Evolutionary conservation across 1,139 yeast genomes (phyloP).

Genomic region (Geotrichum aggregatum): DNA sequence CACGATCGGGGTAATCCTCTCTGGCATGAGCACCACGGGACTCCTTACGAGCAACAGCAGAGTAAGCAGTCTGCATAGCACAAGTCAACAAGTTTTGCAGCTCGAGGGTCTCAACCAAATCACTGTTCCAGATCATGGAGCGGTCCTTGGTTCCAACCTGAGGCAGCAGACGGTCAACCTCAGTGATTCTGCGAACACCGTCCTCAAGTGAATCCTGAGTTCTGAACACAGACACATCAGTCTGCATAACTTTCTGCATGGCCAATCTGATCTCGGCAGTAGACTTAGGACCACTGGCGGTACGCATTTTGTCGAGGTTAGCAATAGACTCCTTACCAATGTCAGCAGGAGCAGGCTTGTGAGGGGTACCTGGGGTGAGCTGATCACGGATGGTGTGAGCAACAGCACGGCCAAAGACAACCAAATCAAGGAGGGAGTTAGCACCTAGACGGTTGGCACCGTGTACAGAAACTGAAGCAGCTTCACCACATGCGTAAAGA

Average conservation of each 20-base stretch:
- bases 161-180: conserved; percentile 68
- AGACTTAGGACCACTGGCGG: conserved; percentile 70
- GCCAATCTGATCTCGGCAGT: conserved; percentile 87
- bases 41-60: conserved; percentile 94
- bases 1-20: conserved; percentile 95
- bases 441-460: conserved; percentile 99
- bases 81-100: conserved; percentile 94
- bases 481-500: conserved; percentile 96
- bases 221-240: conserved; percentile 95
- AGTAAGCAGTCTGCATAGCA: conserved; percentile 91
- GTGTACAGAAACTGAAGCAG: conserved; percentile 98
- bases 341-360: conserved; percentile 72
- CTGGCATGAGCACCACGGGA: conserved; percentile 99
- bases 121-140: conserved; percentile 98
- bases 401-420: conserved; percentile 97
- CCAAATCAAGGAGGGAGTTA: conserved; percentile 94
- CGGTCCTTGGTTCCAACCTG: conserved; percentile 86
- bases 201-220: conserved; percentile 86
- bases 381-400: conserved; percentile 85
- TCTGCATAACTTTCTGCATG: conserved; percentile 96
- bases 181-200: conserved; percentile 78
- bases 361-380: conserved; percentile 85
- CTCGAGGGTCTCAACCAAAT: conserved; percentile 92
- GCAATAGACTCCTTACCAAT: conserved; percentile 85
- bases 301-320: conserved; percentile 84